Evolutionary conservation across 2,329 filamentous ascomycete species (phyloP).

Genomic region (Pezicula neosporulosa): DNA sequence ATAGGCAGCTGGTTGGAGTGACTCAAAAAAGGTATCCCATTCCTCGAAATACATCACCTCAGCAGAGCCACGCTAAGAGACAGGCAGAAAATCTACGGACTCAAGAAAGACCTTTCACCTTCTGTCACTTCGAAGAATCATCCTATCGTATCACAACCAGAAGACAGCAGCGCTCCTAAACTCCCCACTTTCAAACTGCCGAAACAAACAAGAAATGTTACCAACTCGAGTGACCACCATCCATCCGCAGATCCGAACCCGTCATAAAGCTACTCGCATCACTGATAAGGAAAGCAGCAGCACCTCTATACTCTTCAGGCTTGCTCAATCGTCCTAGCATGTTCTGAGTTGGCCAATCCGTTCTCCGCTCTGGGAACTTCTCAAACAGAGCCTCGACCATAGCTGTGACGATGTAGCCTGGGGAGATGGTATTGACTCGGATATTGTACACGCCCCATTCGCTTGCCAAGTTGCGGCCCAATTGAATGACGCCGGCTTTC

Average conservation of each 20-base stretch:
- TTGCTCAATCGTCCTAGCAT: slow-evolving; percentile 71
- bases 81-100: slow-evolving; percentile 27
- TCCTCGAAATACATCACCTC: no score
- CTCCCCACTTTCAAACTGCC: background rate
- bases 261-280: slow-evolving; percentile 71
- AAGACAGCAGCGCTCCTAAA: no score
- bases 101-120: slow-evolving; percentile 23
- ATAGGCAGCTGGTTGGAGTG: no score
- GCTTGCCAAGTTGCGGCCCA: slow-evolving; percentile 65
- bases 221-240: slow-evolving; percentile 43
- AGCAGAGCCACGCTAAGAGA: no score
- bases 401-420: slow-evolving; percentile 75
- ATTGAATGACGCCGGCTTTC: slow-evolving; percentile 71
- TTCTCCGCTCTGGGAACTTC: slow-evolving; percentile 64
- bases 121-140: no score
- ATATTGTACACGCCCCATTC: slow-evolving; percentile 70
- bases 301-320: slow-evolving; percentile 68
- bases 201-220: slow-evolving; percentile 29
- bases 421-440: slow-evolving; percentile 77
- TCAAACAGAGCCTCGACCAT: slow-evolving; percentile 83
- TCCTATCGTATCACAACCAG: no score
- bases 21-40: no score
- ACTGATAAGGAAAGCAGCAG: slow-evolving; percentile 64
- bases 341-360: slow-evolving; percentile 77
- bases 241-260: slow-evolving; percentile 30